A percentile compares a stretch with the other conserved stretches of the same genome.
Evolutionary conservation across 2,329 filamentous ascomycete species (phyloP).

Genomic region (Coniochaeta sp.): DNA sequence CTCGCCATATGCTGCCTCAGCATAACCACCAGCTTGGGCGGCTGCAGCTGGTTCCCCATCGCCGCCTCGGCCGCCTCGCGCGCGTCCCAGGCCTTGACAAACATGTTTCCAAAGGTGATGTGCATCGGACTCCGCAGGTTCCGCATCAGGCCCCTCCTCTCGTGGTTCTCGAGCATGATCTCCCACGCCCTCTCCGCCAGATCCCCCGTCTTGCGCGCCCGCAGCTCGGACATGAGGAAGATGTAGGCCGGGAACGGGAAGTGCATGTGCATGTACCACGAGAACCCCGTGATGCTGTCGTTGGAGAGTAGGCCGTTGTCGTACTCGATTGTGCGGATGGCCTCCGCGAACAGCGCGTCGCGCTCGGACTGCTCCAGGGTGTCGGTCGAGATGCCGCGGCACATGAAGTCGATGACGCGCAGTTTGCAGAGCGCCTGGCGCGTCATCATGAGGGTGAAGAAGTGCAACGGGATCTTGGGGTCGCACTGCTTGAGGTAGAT

Average conservation of each 20-base stretch:
- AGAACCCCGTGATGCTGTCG: slow-evolving; percentile 42
- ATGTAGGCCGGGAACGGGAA: slow-evolving; percentile 56
- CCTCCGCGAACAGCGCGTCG: slow-evolving; percentile 44
- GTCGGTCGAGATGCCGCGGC: slow-evolving; percentile 30
- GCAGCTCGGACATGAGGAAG: slow-evolving; percentile 49
- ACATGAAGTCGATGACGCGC: slow-evolving; percentile 46
- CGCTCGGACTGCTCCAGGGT: slow-evolving; percentile 35
- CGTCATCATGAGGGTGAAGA: slow-evolving; percentile 51
- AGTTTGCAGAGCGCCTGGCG: slow-evolving; percentile 48
- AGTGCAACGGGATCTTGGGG: slow-evolving; percentile 49
- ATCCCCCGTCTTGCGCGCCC: slow-evolving; percentile 41
- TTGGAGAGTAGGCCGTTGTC: slow-evolving; percentile 48
- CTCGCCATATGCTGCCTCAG: slow-evolving; percentile 30
- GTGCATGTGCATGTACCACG: slow-evolving; percentile 52
- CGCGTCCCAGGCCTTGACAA: slow-evolving; percentile 57
- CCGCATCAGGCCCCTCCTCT: slow-evolving; percentile 39
- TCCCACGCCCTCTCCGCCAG: slow-evolving; percentile 52
- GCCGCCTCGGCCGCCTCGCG: slow-evolving; percentile 39
- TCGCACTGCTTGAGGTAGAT: slow-evolving; percentile 50
- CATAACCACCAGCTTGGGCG: slow-evolving; percentile 38
- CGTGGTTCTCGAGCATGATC: slow-evolving; percentile 47
- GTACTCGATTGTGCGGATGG: slow-evolving; percentile 51
- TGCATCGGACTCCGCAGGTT: slow-evolving; percentile 49
- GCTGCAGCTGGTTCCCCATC: slow-evolving; percentile 31
- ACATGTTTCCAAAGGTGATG: slow-evolving; percentile 46